These are phyloP conservation scores for Thelonectria olida DNA, from an alignment of 2,329 filamentous ascomycete genomes.

Conservation along the genomic window DNA sequence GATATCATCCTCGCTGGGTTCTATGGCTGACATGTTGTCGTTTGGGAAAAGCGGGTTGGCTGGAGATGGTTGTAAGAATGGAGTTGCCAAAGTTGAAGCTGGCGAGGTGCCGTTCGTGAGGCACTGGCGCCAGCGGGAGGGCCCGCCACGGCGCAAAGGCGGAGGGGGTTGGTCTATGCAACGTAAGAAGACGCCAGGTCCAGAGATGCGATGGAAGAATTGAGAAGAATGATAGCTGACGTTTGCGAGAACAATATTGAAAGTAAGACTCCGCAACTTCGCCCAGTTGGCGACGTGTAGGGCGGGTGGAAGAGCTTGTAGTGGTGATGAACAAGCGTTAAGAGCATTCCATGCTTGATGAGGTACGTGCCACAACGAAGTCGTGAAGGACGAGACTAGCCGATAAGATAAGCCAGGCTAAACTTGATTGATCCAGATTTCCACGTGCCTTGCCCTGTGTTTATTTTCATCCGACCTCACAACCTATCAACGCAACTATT, in stretches of 20 bases:
- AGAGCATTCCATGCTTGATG: slow-evolving; percentile 12
- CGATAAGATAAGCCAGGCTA: slow-evolving; percentile 25
- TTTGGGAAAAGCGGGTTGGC: neutral
- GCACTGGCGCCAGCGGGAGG: slow-evolving; percentile 16
- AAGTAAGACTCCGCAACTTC: neutral
- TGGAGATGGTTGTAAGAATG: neutral
- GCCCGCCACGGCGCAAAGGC: slow-evolving; percentile 13
- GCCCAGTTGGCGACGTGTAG: neutral
- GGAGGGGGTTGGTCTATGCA: slow-evolving; percentile 8
- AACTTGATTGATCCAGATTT: slow-evolving; percentile 10
- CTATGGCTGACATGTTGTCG: slow-evolving; percentile 44
- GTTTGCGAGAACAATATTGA: neutral
- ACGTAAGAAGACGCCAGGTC: neutral
- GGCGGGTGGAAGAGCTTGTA: slow-evolving; percentile 18
- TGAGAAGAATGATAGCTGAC: neutral
- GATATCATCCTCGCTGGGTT: slow-evolving; percentile 50
- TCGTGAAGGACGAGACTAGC: slow-evolving; percentile 5
- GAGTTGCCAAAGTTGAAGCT: slow-evolving; percentile 1
- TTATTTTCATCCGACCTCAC: too few relatives aligned
- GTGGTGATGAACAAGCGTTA: slow-evolving; percentile 18
- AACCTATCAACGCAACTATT: neutral
- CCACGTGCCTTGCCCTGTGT: slow-evolving; percentile 13
- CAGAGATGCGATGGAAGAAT: slow-evolving; percentile 4
- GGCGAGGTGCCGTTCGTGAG: slow-evolving; percentile 7
- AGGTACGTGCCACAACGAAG: slow-evolving; percentile 15